Base-by-base conservation (phyloP, 2,329 filamentous ascomycete genomes). In the Colletotrichum caudatum region DNA sequence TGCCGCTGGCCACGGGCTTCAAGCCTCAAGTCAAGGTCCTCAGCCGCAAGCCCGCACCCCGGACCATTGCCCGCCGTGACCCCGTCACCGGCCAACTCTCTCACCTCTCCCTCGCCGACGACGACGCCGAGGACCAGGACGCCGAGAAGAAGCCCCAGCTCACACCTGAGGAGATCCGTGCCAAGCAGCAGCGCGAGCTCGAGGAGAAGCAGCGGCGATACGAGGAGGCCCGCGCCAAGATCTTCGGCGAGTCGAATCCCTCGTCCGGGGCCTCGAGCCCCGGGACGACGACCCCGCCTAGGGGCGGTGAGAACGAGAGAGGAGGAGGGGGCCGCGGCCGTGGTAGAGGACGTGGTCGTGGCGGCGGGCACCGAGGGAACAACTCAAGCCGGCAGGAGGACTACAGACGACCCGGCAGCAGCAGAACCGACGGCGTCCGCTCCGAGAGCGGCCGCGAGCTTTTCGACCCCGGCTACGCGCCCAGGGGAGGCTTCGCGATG, bases 191-290 rank as follows among this genome's bases (percentile, higher is more conserved):
- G 79, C 87, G 89, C 60, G 94, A 97, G 76, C 89, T 91, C 12
- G 94, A 97, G 78, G 94, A 97, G 83, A 97, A 96, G 84, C 93
- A 97, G 83, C 91, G 91, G 68, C 92, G 93, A 72, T 98, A 98
- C 79, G 93, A 97, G 73, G 94, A 97, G 83, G 93, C 91, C 7
- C 88, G 95, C 39, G 94, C 95, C 76, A 92, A 94, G 79, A 91
- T 98, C 66, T 95, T 98, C 80, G 94, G 94, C 26, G 90, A 89
- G 44, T 83, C 84, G 12, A 84, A 81, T 44, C 81, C 84, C 12
- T 84, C 84, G 9, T 88, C 91, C 0, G 88, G 90, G 1, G 84
- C 86, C 9, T 91, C 90, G 5, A 90, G 90, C 5, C 89, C 91
- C 0, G 89, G 89, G 12, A 88, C 84, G 57, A 84, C 88, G 3